Base-by-base conservation (phyloP, 2,329 filamentous ascomycete genomes). In the Colletotrichum sp. region DNA sequence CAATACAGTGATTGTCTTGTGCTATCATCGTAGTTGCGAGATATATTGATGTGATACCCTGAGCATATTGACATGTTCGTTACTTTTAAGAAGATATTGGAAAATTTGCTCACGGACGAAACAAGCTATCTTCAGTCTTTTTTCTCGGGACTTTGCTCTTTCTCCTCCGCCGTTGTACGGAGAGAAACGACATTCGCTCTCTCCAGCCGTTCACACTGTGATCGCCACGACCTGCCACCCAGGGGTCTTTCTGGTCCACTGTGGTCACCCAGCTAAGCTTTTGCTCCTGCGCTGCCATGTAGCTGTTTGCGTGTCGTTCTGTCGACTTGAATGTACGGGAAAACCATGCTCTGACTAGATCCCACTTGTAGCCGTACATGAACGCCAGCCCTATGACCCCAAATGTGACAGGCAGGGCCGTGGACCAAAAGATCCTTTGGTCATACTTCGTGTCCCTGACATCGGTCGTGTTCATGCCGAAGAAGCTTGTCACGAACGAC, bases 381-480 rank as follows among this genome's bases (percentile, higher is more conserved):
- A 76, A 79, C 4, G 79, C 83, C 10, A 81, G 28, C 2, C 79
- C 62, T 62, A 85, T 76, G 26, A 84, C 80, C 3, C 79, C 67
- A 2, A 82, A 70, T 0, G 86, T 88, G 2, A 87, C 80, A 2
- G 86, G 85, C 6, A 88, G 63, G 1, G 85, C 85, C 0, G 81
- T 81, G 4, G 81, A 82, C 87, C 86, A 88, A 78, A 86, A 88
- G 5, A 84, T 78, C 80, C 82, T 83, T 78, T 87, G 85, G 12
- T 80, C 81, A 2, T 80, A 75, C 7, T 83, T 79, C 79, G 85
- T 85, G 72, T 88, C 82, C 24, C 86, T 82, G 8, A 88, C 81
- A 76, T 87, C 87, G 24, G 81, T 80, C 5, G 86, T 86, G 78
- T 88, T 88, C 85, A 88, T 88, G 28, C 86, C 86, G 76, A 88